Conservation (phyloP, 495 filamentous ascomycete genomes). For the Monascus purpureus region DNA sequence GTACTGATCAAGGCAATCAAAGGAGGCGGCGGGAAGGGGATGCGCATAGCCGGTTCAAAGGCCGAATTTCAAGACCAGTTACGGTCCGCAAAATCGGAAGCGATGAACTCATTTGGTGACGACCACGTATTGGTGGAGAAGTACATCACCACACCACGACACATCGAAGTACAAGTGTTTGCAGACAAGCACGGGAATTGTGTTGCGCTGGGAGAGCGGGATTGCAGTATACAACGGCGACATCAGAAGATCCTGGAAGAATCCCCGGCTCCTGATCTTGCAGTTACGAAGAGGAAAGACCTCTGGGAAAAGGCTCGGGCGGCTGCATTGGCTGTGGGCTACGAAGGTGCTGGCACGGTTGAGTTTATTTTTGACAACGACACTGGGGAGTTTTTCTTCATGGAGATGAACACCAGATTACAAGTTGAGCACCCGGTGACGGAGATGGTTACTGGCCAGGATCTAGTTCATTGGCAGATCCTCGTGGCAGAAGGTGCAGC, state of each 20-base stretch:
- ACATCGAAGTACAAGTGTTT: constrained; percentile 97
- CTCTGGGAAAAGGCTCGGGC: constrained; percentile 88
- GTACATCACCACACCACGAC: constrained; percentile 85
- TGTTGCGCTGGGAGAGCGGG: constrained; percentile 71
- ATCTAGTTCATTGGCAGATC: constrained; percentile 94
- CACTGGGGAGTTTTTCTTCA: constrained; percentile 88
- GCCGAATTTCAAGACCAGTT: constrained; percentile 72
- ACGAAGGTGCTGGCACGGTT: constrained; percentile 91
- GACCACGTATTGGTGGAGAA: constrained; percentile 95
- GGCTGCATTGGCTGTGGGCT: constrained; percentile 82
- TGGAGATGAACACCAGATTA: constrained; percentile 98
- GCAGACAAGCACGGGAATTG: constrained; percentile 80
- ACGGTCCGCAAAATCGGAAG: constrained; percentile 78
- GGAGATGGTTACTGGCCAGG: constrained; percentile 90
- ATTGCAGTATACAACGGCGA: constrained; percentile 75
- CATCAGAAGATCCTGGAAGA: constrained; percentile 98
- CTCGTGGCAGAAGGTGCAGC: constrained; percentile 75
- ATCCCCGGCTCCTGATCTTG: constrained; percentile 78
- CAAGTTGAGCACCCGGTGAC: constrained; percentile 98
- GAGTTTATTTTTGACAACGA: constrained; percentile 99
- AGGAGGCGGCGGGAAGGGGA: constrained; percentile 95
- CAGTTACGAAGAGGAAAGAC: constrained; percentile 65
- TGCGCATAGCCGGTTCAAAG: constrained; percentile 73
- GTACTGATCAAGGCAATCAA: constrained; percentile 96
- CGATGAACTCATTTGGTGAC: constrained; percentile 83